phyloP scores from a whole-genome alignment of 108 stramenopile genomes.

The Poteriospumella lacustris region DNA sequence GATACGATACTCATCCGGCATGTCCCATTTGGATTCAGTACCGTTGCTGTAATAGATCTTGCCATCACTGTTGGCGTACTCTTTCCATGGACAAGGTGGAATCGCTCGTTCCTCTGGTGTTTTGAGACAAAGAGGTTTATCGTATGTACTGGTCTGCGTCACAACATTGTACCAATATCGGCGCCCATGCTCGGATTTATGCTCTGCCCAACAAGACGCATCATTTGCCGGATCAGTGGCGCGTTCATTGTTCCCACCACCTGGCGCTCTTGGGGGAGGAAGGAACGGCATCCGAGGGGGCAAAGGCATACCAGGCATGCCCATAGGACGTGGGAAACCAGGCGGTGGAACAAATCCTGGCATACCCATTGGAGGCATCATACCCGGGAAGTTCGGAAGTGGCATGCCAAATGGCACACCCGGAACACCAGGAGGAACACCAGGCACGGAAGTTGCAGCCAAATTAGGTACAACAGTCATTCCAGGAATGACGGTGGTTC shows the following conservation, averaged over 20 bases:
- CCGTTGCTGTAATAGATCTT: constrained; percentile 56
- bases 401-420: background rate
- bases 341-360: background rate
- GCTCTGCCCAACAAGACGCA: constrained; percentile 42
- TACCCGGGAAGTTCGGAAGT: background rate
- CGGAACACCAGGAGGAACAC: background rate
- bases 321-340: background rate
- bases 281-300: background rate
- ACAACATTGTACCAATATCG: constrained; percentile 49
- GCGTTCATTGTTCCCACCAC: background rate
- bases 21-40: constrained; percentile 43
- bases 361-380: background rate
- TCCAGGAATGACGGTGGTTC: background rate
- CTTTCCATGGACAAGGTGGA: constrained; percentile 53
- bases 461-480: background rate
- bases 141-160: constrained; percentile 48
- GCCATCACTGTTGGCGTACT: constrained; percentile 46
- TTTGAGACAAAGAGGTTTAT: constrained; percentile 37
- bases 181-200: constrained; percentile 44
- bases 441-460: background rate
- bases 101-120: constrained; percentile 36
- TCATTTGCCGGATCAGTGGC: background rate
- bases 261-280: background rate
- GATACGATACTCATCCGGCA: constrained; percentile 44
- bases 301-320: background rate